phyloP scores from a whole-genome alignment of 768 basidiomycete species.

The Leccinum longicurvipes region DNA sequence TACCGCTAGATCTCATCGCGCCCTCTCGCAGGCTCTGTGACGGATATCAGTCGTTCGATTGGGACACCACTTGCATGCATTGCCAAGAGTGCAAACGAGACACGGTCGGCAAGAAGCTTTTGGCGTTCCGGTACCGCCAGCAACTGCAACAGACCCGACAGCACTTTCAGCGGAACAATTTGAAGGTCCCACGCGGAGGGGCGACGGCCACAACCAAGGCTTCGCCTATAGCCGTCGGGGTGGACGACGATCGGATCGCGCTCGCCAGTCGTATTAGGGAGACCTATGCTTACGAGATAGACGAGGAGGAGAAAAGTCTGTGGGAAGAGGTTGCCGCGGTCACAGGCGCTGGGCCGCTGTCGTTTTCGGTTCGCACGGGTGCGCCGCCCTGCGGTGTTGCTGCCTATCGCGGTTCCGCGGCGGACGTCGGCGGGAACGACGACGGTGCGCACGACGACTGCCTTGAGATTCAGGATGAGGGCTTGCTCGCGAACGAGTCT shows the following conservation, averaged over 20 bases:
- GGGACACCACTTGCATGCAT: slow-evolving; percentile 22
- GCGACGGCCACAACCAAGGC: not conserved
- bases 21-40: slow-evolving; percentile 23
- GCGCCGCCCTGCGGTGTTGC: slow-evolving; percentile 7
- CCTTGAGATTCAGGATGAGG: slow-evolving; percentile 17
- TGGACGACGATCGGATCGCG: slow-evolving; percentile 6
- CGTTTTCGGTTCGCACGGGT: slow-evolving; percentile 16
- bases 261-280: slow-evolving; percentile 11
- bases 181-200: not conserved
- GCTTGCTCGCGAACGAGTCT: slow-evolving; percentile 18
- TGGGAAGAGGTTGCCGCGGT: slow-evolving; percentile 29
- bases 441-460: slow-evolving; percentile 4
- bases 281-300: slow-evolving; percentile 17
- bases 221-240: not conserved
- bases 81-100: slow-evolving; percentile 30
- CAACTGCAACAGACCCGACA: slow-evolving; percentile 2
- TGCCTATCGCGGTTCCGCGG: not conserved
- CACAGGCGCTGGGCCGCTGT: slow-evolving; percentile 12
- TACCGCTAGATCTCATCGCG: slow-evolving; percentile 4
- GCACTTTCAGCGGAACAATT: slow-evolving; percentile 6
- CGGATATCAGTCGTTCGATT: slow-evolving; percentile 15
- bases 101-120: slow-evolving; percentile 22
- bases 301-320: slow-evolving; percentile 27
- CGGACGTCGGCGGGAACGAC: not conserved
- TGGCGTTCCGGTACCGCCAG: slow-evolving; percentile 20